phyloP scores from a whole-genome alignment of 768 basidiomycete species.

The Amanita phalloides region DNA sequence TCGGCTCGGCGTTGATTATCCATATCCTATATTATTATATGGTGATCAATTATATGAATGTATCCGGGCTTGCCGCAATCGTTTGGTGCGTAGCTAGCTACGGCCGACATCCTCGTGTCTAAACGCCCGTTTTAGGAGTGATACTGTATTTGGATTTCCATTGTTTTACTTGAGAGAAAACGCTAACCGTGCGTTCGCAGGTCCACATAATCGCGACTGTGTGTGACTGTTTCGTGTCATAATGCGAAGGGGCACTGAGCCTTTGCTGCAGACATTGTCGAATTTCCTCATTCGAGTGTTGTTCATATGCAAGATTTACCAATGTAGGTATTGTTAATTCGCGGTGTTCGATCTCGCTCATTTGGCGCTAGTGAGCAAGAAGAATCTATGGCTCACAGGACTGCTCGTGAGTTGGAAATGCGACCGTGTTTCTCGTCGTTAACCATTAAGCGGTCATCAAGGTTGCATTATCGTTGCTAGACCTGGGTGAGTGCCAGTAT shows the following conservation, averaged over 20 bases:
- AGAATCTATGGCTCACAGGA: slow-evolving; percentile 29
- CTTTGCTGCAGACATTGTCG: slow-evolving; percentile 26
- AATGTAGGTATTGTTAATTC: slow-evolving; percentile 24
- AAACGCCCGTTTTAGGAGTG: too few relatives aligned
- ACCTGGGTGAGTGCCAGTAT: slow-evolving; percentile 28
- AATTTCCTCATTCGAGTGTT: slow-evolving; percentile 41
- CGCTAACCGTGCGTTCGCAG: slow-evolving; percentile 15
- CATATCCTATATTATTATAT: slow-evolving; percentile 52
- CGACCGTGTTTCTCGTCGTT: neutral
- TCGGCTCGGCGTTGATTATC: slow-evolving; percentile 38
- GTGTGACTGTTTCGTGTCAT: slow-evolving; percentile 11
- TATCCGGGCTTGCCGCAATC: slow-evolving; percentile 7
- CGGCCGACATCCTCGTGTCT: too few relatives aligned
- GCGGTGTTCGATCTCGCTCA: neutral
- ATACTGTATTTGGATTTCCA: neutral
- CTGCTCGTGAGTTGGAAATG: slow-evolving; percentile 31
- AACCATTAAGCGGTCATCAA: slow-evolving; percentile 3
- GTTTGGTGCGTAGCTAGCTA: slow-evolving; percentile 28
- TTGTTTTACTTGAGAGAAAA: neutral
- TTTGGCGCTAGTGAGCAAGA: slow-evolving; percentile 28
- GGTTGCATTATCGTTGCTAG: slow-evolving; percentile 28
- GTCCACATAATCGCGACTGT: slow-evolving; percentile 47
- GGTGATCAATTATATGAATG: slow-evolving; percentile 42
- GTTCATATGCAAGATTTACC: slow-evolving; percentile 41
- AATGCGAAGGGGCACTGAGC: neutral